Evolutionary conservation across 441 rosid species (phyloP).

Genomic region (Aquilaria agallochum): DNA sequence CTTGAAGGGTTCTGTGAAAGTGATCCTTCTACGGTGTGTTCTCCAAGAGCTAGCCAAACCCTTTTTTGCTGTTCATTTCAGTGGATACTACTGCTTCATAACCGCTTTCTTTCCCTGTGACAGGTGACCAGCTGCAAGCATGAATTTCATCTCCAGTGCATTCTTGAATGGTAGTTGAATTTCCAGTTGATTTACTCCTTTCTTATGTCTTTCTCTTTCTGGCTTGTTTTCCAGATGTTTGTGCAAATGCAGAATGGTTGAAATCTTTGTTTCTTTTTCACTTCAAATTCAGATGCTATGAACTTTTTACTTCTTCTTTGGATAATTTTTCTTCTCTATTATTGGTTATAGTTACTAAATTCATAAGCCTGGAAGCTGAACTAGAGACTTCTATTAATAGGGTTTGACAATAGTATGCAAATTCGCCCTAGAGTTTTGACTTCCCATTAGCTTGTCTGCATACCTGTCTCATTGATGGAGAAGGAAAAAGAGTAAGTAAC

Average conservation of each 20-base stretch:
- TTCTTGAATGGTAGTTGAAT: slow-evolving; percentile 73
- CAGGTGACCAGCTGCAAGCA: slow-evolving; percentile 96
- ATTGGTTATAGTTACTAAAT: no score
- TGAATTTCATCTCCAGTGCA: slow-evolving; percentile 93
- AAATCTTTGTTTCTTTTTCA: not conserved
- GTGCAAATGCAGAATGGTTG: not conserved
- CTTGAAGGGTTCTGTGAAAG: slow-evolving; percentile 77
- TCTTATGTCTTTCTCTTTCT: not conserved
- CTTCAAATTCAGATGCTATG: not conserved
- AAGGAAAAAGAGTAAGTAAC: no score
- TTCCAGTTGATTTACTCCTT: not conserved
- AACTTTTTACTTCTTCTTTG: not conserved
- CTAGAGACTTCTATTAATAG: no score
- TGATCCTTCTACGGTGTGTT: slow-evolving; percentile 79
- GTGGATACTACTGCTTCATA: not conserved
- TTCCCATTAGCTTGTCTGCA: no score
- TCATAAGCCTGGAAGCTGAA: no score
- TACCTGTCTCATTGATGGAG: no score
- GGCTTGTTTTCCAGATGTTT: not conserved
- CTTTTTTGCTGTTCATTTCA: slow-evolving; percentile 3
- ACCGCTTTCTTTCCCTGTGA: not conserved
- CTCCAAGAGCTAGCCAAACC: not conserved
- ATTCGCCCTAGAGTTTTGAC: no score
- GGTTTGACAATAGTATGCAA: no score
- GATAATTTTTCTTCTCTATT: no score